Base-by-base conservation (phyloP, 1,284 basidiomycete genomes). In the Puccinia horiana region DNA sequence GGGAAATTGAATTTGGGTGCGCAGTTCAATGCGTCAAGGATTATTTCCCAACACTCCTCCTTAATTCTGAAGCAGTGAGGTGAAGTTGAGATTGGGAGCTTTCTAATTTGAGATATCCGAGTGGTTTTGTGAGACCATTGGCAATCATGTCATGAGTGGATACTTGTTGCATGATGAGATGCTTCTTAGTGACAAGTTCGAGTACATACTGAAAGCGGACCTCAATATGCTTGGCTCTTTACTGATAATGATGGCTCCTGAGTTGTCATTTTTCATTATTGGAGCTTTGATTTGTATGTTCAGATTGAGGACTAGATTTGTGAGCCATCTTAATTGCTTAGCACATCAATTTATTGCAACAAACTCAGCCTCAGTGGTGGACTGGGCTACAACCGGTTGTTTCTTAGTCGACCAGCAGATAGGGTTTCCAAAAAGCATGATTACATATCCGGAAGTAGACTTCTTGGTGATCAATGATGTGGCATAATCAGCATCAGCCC, bases 201-300 rank as follows among this genome's bases (percentile, higher is more conserved):
- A 32, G 29, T 16, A 61, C 11, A 63, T 76, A 76, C 63, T 76
- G 74, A 76, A 40, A 76, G 18, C 54, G 20, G 35, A 76, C 44
- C 44, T 76, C 56, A 61, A 76, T 76, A 32, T 76, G 74, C n/a
- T 76, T 58, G 14, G 54, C 52, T 74, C 72, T 35, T 74, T 23
- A 23, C n/a, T n/a, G n/a, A n/a, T n/a, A n/a, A n/a, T n/a, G n/a
- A n/a, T n/a, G n/a, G n/a, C n/a, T n/a, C n/a, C n/a, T n/a, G 18
- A 47, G 11, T n/a, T 74, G n/a, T 74, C 44, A 35, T 74, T 74
- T 2, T n/a, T 16, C 1, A 74, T 49, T 74, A 8, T 18, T 23
- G 67, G 67, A 44, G 29, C 44, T 4, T 26, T 9, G 32, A 70
- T 40, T 29, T 37, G 23, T 9, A 70, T 40, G 4, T 32, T 32